A percentile compares a stretch with the other conserved stretches of the same genome.
Evolutionary conservation across 2,329 filamentous ascomycete species (phyloP).

Genomic region (Penicillium sp.): DNA sequence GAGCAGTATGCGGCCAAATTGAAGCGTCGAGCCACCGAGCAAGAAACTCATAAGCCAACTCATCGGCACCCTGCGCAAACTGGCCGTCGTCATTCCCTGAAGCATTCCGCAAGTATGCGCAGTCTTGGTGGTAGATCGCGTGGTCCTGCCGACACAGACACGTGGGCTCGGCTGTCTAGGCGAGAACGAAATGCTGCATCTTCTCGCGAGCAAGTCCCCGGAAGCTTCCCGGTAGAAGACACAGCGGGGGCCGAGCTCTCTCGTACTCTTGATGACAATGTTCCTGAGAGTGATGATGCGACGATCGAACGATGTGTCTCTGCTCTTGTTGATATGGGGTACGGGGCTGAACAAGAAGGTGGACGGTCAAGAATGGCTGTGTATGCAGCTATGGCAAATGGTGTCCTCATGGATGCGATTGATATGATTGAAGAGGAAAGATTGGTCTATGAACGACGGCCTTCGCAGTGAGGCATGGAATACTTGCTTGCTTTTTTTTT

Average conservation of each 20-base stretch:
- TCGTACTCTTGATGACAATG: neutral
- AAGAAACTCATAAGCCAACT: neutral
- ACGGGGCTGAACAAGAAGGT: conserved; percentile 29
- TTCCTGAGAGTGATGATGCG: neutral
- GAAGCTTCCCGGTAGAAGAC: conserved; percentile 22
- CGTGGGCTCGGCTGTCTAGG: conserved; percentile 18
- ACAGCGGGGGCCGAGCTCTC: neutral
- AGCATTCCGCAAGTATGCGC: conserved; percentile 20
- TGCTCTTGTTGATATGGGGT: conserved; percentile 36
- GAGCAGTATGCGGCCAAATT: conserved; percentile 2
- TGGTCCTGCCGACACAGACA: conserved; percentile 1
- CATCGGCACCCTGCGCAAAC: neutral
- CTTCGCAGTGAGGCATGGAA: conserved; percentile 4
- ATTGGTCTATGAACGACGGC: conserved; percentile 32
- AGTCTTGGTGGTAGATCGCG: conserved; percentile 11
- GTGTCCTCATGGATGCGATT: conserved; percentile 39
- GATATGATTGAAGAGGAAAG: conserved; percentile 46
- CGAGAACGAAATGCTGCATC: conserved; percentile 14
- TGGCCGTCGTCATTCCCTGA: neutral
- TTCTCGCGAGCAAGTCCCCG: conserved; percentile 14
- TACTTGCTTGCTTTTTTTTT: neutral
- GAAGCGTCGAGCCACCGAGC: conserved; percentile 18
- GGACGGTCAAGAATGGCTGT: conserved; percentile 34
- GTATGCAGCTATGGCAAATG: conserved; percentile 40
- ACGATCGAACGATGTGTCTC: conserved; percentile 33